Evolutionary conservation across 768 basidiomycete genomes (phyloP).

Genomic region (Naganishia vaughanmartiniae): DNA sequence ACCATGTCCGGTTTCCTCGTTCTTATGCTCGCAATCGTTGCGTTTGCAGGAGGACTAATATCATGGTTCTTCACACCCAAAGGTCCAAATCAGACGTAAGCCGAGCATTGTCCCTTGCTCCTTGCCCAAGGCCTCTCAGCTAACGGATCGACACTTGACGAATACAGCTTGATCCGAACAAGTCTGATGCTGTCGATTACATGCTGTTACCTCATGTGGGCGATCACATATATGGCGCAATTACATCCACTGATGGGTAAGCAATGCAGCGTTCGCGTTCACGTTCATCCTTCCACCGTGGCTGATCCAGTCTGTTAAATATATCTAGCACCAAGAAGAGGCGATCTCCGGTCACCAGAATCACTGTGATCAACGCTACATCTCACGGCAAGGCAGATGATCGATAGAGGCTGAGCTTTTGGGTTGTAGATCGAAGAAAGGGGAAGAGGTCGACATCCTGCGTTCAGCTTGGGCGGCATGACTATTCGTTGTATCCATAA

Average conservation of each 20-base stretch:
- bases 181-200: constrained; percentile 71
- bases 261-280: constrained; percentile 37
- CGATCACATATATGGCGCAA: constrained; percentile 93
- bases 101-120: constrained; percentile 29
- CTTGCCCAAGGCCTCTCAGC: not conserved
- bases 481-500: constrained; percentile 15
- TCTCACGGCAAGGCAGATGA: not conserved
- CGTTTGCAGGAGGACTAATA: constrained; percentile 64
- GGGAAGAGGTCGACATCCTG: not conserved
- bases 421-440: not conserved
- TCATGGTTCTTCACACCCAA: constrained; percentile 74
- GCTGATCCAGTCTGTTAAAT: not conserved
- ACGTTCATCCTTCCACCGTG: not conserved
- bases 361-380: not conserved
- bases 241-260: constrained; percentile 82
- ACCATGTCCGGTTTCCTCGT: constrained; percentile 61
- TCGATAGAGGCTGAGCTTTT: not conserved
- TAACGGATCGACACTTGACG: not conserved
- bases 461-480: too few relatives aligned
- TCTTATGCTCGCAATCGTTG: constrained; percentile 64
- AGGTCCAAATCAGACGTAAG: constrained; percentile 85
- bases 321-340: constrained; percentile 25
- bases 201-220: constrained; percentile 93
- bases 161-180: constrained; percentile 73
- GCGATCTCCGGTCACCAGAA: constrained; percentile 24